Base-by-base conservation (phyloP, 495 filamentous ascomycete species). In the Tuber brumale region DNA sequence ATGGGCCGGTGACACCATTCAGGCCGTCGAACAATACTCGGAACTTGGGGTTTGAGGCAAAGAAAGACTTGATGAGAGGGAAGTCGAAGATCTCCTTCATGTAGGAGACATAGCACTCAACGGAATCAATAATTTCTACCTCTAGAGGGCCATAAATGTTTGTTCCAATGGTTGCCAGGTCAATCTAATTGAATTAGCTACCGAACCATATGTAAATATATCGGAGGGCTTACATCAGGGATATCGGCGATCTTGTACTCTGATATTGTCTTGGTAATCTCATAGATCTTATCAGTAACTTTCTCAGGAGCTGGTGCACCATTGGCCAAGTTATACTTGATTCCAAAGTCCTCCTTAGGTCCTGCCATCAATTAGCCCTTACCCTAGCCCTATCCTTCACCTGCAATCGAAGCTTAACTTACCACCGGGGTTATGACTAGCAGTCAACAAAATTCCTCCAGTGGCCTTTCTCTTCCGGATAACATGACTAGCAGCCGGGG, bases 1-100 rank as follows among this genome's bases (percentile, higher is more conserved):
- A 99, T 39, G 93, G 92, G 35, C 95, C 95, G 70, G 95, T 99
- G 76, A 99, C 95, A 84, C 95, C 95, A 84, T 92, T 90, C 77
- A 99, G 90, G 76, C 90, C 96, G 78, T 99, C 95, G 81, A 99
- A 99, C 74, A 99, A 89, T 70, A 98, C 91, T 86, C 97, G 97
- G 88, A 99, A 99, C 84, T 97, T 93, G 42, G 90, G 86, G 85
- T 97, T 92, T 70, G 88, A 84, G 82, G 88, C 86, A 81, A 98
- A 91, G 88, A 99, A 99, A 76, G 90, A 88, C 87, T 93, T 94
- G 89, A 99, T 99, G 74, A 97, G 87, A 77, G 91, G 88, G 84
- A 99, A 99, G 85, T 99, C 95, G 84, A 99, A 99, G 85, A 98
- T 99, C 76, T 94, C 91, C 87, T 97, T 97, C 86, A 99, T 90